Base-by-base conservation (phyloP, 1,284 basidiomycete genomes). In the Dichomitus squalens region DNA sequence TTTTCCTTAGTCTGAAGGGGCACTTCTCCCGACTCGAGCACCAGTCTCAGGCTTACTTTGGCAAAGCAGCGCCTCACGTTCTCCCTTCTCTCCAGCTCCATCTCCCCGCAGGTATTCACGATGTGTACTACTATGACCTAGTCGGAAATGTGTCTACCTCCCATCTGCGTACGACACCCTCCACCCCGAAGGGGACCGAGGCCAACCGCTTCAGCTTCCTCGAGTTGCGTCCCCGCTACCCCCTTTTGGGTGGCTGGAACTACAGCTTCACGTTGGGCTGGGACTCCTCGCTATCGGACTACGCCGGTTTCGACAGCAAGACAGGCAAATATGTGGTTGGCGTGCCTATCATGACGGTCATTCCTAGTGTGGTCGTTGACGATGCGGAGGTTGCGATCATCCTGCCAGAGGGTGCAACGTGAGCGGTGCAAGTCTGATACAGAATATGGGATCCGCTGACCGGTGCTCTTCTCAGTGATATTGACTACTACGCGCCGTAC, bases 121-220 rank as follows among this genome's bases (percentile, higher is more conserved):
- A 89, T 59, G 83, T 88, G 0, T 98, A 98, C 76, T 98, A 85
- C 76, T 92, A 90, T 70, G 95, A 98, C 74, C 77, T 85, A 54
- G 92, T 96, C 64, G 97, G 97, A 48, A 99, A 99, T 72, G 96
- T 99, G 34, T 98, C 96, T 6, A 98, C 96, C 0, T 97, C 95
- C 0, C 84, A 81, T 55, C 86, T 99, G 67, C 87, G 93, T 23
- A 76, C 82, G 9, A 80, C 83, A 0, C 83, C 87, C 33, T 83
- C 89, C 9, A 74, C 82, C 12, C 76, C 83, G 7, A 85, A 87
- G 67, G 81, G 79, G 16, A 73, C 77, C 40, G 79, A 81, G 59
- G 73, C 75, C 18, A 79, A 76, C 55, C 80, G 83, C 53, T 82
- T 76, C 66, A 90, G 87, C 57, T 64, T 85, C 9, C 77, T 98